These are phyloP conservation scores for Cercospora citrullina DNA, from an alignment of 2,329 filamentous ascomycete genomes.

Conservation along the genomic window DNA sequence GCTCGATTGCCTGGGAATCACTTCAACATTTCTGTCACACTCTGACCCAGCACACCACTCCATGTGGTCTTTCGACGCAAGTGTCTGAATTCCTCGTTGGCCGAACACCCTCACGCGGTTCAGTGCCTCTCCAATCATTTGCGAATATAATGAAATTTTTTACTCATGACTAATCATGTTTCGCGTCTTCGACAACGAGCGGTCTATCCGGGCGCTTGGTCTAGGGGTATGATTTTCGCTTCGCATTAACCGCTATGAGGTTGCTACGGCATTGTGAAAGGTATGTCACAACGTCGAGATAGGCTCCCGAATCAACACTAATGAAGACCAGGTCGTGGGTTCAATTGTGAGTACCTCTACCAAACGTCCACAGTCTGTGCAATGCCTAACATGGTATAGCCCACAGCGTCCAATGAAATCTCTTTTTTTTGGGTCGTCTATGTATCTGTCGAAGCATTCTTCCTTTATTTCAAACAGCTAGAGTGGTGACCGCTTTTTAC, in stretches of 20 bases:
- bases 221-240: constrained; percentile 29
- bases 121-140: no score
- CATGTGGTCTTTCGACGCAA: no score
- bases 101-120: no score
- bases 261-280: constrained; percentile 18
- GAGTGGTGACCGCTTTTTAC: neutral
- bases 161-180: no score
- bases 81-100: no score
- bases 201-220: neutral
- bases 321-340: neutral
- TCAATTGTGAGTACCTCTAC: neutral
- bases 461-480: neutral
- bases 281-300: no score
- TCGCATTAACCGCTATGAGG: constrained; percentile 11
- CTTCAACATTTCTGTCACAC: neutral
- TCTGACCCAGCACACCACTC: no score
- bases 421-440: neutral
- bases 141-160: no score
- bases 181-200: no score
- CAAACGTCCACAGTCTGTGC: neutral
- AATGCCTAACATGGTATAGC: constrained; percentile 9
- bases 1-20: neutral
- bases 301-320: no score
- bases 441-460: neutral
- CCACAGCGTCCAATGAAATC: constrained; percentile 17